Conservation (phyloP, 495 filamentous ascomycete genomes). For the Penicillium pancosmium region DNA sequence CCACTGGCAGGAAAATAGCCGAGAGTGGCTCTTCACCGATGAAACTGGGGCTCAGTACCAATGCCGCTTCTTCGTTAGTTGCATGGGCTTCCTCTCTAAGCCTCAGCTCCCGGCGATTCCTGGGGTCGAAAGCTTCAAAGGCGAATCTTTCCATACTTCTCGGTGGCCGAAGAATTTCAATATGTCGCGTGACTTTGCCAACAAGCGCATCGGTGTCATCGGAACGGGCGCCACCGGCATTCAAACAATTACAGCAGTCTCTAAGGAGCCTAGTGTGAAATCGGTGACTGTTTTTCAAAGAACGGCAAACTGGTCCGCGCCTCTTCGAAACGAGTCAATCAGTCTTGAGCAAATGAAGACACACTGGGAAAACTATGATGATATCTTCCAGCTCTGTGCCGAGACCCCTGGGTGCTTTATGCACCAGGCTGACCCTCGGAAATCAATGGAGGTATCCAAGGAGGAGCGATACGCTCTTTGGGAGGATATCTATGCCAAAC, state of each 20-base stretch:
- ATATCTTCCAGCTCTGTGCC: conserved; percentile 44
- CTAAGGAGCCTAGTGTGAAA: conserved; percentile 23
- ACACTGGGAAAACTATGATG: conserved; percentile 42
- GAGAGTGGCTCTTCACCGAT: conserved; percentile 24
- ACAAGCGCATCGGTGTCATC: conserved; percentile 53
- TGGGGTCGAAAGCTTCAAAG: conserved; percentile 28
- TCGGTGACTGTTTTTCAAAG: conserved; percentile 50
- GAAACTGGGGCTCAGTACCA: conserved; percentile 13
- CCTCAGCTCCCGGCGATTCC: conserved; percentile 37
- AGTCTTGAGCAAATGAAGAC: conserved; percentile 45
- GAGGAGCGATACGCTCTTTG: conserved; percentile 25
- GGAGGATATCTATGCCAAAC: conserved; percentile 32
- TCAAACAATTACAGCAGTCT: conserved; percentile 39
- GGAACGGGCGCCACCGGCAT: conserved; percentile 55
- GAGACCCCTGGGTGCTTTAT: conserved; percentile 49
- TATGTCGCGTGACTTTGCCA: conserved; percentile 26
- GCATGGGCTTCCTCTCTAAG: conserved; percentile 23
- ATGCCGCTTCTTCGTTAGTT: conserved; percentile 23
- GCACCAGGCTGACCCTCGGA: conserved; percentile 33
- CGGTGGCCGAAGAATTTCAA: conserved; percentile 46
- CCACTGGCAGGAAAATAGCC: conserved; percentile 19
- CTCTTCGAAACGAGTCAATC: conserved; percentile 48
- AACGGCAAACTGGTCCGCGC: conserved; percentile 46
- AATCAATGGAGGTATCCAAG: conserved; percentile 21
- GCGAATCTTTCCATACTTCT: conserved; percentile 41